Evolutionary conservation across 2,329 filamentous ascomycete species (phyloP).

Genomic region (Coniochaeta prunicola): DNA sequence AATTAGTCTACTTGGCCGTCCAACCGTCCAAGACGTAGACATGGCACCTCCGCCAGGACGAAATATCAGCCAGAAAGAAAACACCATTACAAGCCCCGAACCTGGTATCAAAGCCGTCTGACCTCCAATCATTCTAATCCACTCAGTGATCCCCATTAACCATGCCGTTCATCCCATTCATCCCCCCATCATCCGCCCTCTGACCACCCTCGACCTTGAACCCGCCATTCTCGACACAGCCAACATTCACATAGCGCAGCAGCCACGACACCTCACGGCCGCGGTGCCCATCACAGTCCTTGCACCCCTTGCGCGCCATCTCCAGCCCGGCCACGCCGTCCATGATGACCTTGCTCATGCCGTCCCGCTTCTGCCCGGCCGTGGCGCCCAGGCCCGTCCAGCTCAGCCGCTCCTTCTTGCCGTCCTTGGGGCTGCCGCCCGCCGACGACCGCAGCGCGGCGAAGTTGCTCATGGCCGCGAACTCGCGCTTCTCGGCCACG

Average conservation of each 20-base stretch:
- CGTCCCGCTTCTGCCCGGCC: conserved; percentile 13
- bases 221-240: neutral
- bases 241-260: conserved; percentile 14
- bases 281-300: conserved; percentile 22
- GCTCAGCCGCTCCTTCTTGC: conserved; percentile 23
- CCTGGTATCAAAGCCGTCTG: neutral
- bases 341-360: conserved; percentile 18
- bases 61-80: neutral
- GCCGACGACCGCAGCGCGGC: conserved; percentile 11
- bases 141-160: neutral
- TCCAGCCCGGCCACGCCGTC: conserved; percentile 26
- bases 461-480: conserved; percentile 28
- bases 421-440: conserved; percentile 12
- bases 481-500: conserved; percentile 32
- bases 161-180: conserved; percentile 1
- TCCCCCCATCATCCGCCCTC: neutral
- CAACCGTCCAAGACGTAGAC: neutral
- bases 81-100: neutral
- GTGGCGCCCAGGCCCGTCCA: conserved; percentile 32
- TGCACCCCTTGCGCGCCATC: conserved; percentile 24
- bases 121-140: neutral
- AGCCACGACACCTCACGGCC: conserved; percentile 26
- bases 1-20: neutral
- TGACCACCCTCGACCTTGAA: neutral
- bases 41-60: neutral